phyloP scores from a whole-genome alignment of 345 rosid genomes.

The Erodium maritimum region DNA sequence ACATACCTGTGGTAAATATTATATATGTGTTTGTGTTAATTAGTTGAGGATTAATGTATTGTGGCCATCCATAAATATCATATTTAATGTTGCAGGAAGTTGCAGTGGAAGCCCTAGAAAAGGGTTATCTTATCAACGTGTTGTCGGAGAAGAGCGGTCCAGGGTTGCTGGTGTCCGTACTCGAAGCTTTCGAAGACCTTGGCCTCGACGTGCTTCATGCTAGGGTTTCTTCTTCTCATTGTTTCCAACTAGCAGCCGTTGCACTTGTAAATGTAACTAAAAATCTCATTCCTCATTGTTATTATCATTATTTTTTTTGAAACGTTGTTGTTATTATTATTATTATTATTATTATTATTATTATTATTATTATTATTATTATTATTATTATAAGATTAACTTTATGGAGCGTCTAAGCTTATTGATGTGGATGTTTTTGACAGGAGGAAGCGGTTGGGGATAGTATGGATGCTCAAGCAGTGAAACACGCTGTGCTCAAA shows the following conservation, averaged over 20 bases:
- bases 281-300: not conserved
- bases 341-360: too few relatives aligned
- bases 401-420: too few relatives aligned
- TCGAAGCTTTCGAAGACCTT: conserved; percentile 50
- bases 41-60: too few relatives aligned
- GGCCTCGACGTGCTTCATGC: conserved; percentile 53
- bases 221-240: conserved; percentile 47
- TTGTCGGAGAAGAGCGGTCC: conserved; percentile 35
- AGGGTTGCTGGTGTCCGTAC: conserved; percentile 44
- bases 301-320: too few relatives aligned
- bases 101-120: conserved; percentile 45
- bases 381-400: too few relatives aligned
- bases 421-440: too few relatives aligned
- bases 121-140: conserved; percentile 44
- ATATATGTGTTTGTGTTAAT: too few relatives aligned
- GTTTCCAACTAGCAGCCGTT: conserved; percentile 43
- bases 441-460: conserved; percentile 21
- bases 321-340: too few relatives aligned
- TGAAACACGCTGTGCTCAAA: conserved; percentile 38
- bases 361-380: too few relatives aligned
- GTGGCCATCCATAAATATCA: too few relatives aligned
- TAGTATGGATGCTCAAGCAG: conserved; percentile 33
- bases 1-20: too few relatives aligned
- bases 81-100: conserved; percentile 38
- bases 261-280: conserved; percentile 42